Percentiles rank a stretch among this genome's conserved stretches.
Evolutionary conservation across 1,284 basidiomycete genomes (phyloP).

Genomic region (Moniliophthora roreri): DNA sequence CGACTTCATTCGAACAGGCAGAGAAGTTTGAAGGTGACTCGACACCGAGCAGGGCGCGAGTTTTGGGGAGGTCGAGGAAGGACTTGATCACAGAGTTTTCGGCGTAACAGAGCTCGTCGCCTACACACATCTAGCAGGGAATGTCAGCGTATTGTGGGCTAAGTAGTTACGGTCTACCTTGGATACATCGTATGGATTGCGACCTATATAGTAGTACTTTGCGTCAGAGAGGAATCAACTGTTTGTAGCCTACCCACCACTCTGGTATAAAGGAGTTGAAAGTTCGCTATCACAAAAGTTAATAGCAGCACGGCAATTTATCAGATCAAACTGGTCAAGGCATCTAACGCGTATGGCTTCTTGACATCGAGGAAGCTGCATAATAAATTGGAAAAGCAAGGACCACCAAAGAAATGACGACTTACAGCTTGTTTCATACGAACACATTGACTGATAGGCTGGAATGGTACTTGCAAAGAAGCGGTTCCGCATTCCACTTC

Average conservation of each 20-base stretch:
- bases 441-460: conserved; percentile 56
- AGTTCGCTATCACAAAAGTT: conserved; percentile 61
- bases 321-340: conserved; percentile 57
- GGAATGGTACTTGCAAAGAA: conserved; percentile 55
- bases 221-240: neutral
- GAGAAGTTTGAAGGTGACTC: conserved; percentile 54
- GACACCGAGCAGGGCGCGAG: conserved; percentile 60
- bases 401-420: conserved; percentile 4
- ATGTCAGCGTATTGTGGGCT: conserved; percentile 6
- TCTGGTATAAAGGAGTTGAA: conserved; percentile 51
- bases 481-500: conserved; percentile 63
- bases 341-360: conserved; percentile 45
- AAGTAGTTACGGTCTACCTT: conserved; percentile 39
- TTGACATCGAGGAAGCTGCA: conserved; percentile 57
- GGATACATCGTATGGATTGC: conserved; percentile 73
- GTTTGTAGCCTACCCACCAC: conserved; percentile 36
- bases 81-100: conserved; percentile 49
- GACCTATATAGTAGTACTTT: conserved; percentile 32
- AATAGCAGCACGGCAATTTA: conserved; percentile 60
- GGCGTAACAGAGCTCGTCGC: conserved; percentile 53
- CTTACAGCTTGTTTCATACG: conserved; percentile 59
- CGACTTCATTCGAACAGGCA: conserved; percentile 56
- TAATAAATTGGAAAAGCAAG: neutral
- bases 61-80: conserved; percentile 58
- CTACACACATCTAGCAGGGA: conserved; percentile 43